Evolutionary conservation across 768 basidiomycete genomes (phyloP), one percentile per base, ranked within the genome.

Genomic region (Kwoniella mangroviensis): DNA sequence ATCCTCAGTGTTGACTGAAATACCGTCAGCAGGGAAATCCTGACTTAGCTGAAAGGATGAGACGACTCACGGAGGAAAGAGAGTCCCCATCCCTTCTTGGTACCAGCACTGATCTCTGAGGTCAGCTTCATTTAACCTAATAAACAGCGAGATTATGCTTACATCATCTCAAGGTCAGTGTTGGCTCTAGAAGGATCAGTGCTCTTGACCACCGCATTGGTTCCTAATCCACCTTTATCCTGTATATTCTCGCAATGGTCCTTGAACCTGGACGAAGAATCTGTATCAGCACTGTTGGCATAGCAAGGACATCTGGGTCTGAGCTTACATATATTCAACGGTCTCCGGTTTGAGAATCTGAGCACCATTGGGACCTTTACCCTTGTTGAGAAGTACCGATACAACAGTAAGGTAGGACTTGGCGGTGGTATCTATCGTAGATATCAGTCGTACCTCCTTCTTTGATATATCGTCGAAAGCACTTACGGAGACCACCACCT

Each of bases 31-130:
- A 24, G 6, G 34, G 34, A 34, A 34, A 34, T 34, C 6, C 34
- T 34, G 34, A 34, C 34, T 34, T 1, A 34, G 34, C 34, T 34
- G 1, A 65, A 28, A 68, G 45, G 43, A 52, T 12, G 10, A n/a
- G 17, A 2, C 1, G 9, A 58, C 70, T 28, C 22, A 71, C 70
- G 45, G 17, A 71, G 60, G 65, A 71, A 71, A 7, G 70, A 71
- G 26, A 71, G 53, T 34, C 70, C 70, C 70, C 70, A 71, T 12
- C 70, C 70, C 52, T 71, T 71, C 40, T 55, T 43, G 7, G 9
- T 24, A 10, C 70, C 70, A 26, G 70, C 65, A n/a, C 70, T 71
- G 42, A 4, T 10, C 7, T 24, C n/a, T n/a, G 28, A 15, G 9
- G 9, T 57, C 56, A 28, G 28, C 15, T 26, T 57, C 56, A 57